Percentiles rank a stretch among this genome's conserved stretches.
Conservation (phyloP, 345 rosid species). For the Lumnitzera racemosa region DNA sequence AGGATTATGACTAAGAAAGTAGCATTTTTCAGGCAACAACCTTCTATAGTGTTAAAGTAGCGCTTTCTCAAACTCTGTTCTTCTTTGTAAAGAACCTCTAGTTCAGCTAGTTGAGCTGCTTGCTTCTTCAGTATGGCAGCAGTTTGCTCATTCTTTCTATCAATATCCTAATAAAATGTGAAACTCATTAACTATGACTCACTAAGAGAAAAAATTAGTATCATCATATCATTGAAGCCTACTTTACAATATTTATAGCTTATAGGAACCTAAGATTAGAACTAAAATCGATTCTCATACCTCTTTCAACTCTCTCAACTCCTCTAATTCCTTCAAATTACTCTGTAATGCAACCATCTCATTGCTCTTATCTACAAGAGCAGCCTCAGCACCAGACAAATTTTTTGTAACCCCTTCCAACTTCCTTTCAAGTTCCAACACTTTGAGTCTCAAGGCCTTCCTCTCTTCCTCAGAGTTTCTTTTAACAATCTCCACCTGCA, state of each 20-base stretch:
- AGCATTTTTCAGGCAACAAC: conserved; percentile 20
- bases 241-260: too few species aligned
- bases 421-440: conserved; percentile 62
- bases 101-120: conserved; percentile 81
- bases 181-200: background rate
- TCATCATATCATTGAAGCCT: too few species aligned
- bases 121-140: conserved; percentile 96
- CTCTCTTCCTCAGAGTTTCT: conserved; percentile 62
- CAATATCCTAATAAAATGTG: conserved; percentile 62
- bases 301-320: conserved; percentile 94
- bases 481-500: conserved; percentile 47
- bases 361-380: conserved; percentile 38
- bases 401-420: conserved; percentile 45
- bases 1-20: background rate
- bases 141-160: conserved; percentile 94
- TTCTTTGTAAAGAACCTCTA: conserved; percentile 80
- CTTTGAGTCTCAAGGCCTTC: conserved; percentile 46
- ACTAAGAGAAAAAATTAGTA: too few species aligned
- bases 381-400: conserved; percentile 43
- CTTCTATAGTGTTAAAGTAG: conserved; percentile 91
- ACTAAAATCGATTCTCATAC: conserved; percentile 19
- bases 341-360: conserved; percentile 51
- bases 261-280: background rate
- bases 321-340: conserved; percentile 80
- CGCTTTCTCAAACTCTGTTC: conserved; percentile 84